These are phyloP conservation scores for Colletotrichum euphorbiae DNA, from an alignment of 2,329 filamentous ascomycete genomes.

Conservation along the genomic window DNA sequence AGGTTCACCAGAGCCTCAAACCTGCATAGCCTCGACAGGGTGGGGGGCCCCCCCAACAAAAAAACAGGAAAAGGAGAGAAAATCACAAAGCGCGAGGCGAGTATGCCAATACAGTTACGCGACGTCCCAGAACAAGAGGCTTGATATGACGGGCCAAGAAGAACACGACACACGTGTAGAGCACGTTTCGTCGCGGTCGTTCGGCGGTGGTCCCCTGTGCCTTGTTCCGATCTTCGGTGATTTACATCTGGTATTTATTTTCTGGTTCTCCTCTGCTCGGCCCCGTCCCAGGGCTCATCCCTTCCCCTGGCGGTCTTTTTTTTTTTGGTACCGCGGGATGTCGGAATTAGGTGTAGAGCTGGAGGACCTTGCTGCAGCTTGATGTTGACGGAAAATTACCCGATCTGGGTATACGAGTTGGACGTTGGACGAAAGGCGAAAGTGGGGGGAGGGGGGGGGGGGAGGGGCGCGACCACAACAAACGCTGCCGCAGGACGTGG, in stretches of 20 bases:
- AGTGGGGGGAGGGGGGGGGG: no score
- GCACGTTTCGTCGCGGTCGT: constrained; percentile 27
- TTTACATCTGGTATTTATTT: constrained; percentile 14
- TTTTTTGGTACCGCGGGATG: background rate
- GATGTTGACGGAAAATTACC: background rate
- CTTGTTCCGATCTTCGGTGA: constrained; percentile 28
- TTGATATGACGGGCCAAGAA: background rate
- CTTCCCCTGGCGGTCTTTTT: background rate
- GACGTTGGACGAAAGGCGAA: no score
- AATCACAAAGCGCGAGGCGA: background rate
- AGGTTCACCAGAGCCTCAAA: constrained; percentile 1
- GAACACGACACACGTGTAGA: background rate
- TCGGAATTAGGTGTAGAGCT: constrained; percentile 1
- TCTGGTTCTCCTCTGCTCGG: no score
- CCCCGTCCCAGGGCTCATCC: constrained; percentile 20
- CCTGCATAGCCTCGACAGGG: no score
- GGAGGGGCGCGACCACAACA: background rate
- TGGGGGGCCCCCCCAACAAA: no score
- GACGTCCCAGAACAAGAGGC: no score
- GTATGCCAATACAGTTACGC: background rate
- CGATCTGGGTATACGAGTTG: constrained; percentile 1
- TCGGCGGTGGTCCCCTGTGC: constrained; percentile 5
- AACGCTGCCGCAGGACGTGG: background rate
- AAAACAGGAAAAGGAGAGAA: no score
- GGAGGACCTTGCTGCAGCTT: background rate